Percentiles rank a stretch among this genome's conserved stretches.
Conservation (phyloP, 352 stramenopile species). For the Pelagophyceae sp. region DNA sequence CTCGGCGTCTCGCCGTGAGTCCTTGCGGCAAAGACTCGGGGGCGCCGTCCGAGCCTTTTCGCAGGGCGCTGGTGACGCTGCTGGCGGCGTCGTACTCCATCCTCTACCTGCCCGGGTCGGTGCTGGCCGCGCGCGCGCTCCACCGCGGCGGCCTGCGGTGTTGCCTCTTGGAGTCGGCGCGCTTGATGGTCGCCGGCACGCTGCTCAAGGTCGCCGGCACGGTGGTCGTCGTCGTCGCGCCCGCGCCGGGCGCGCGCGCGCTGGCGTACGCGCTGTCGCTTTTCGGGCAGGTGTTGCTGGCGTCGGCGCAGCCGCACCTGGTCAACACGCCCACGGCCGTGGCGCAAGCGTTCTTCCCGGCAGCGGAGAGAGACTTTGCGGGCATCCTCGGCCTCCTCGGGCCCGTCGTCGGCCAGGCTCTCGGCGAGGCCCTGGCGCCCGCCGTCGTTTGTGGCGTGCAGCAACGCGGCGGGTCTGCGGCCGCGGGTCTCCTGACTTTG, state of each 20-base stretch:
- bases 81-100: neutral
- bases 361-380: conserved; percentile 24
- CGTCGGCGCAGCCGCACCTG: conserved; percentile 27
- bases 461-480: neutral
- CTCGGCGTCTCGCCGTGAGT: neutral
- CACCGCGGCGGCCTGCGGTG: neutral
- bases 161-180: neutral
- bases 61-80: neutral
- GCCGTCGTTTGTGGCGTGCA: conserved; percentile 22
- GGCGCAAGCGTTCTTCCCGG: conserved; percentile 22
- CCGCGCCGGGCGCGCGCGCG: neutral
- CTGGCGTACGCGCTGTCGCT: conserved; percentile 13
- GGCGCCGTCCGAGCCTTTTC: no score
- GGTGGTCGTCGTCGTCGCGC: neutral
- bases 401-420: conserved; percentile 27
- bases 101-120: neutral
- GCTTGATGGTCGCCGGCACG: neutral
- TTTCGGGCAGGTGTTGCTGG: conserved; percentile 23
- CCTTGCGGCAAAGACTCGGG: no score
- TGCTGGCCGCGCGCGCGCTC: neutral
- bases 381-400: conserved; percentile 22
- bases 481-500: neutral
- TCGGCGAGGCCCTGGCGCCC: conserved; percentile 25
- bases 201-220: neutral
- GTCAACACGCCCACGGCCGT: conserved; percentile 27